phyloP scores from a whole-genome alignment of 75 land plant genomes.

The Cunninghamia lanceolata region DNA sequence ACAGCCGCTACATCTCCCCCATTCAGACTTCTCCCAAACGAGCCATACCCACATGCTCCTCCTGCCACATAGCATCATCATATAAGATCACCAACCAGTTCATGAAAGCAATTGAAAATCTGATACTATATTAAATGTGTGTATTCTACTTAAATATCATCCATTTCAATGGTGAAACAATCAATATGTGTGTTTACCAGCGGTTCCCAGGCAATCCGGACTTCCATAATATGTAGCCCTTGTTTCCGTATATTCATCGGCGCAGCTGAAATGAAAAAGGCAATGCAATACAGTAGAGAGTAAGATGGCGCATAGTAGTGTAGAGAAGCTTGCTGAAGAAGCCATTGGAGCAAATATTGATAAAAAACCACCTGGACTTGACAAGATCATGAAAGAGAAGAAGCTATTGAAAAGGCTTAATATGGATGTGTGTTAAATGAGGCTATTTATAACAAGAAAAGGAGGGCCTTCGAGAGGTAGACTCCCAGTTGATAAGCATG shows the following conservation, averaged over 20 bases:
- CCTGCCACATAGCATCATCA: constrained; percentile 15
- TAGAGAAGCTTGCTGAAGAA: neutral
- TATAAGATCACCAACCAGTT: neutral
- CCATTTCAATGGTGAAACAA: too few species aligned
- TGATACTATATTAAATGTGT: neutral
- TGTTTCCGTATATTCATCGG: neutral
- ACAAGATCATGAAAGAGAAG: too few species aligned
- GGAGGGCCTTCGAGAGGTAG: too few species aligned
- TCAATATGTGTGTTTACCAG: constrained; percentile 2
- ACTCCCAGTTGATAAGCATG: too few species aligned
- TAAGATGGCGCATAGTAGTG: neutral
- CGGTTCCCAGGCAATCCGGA: constrained; percentile 13
- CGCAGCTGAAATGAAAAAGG: neutral
- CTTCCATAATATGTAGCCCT: constrained; percentile 17
- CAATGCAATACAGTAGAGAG: neutral
- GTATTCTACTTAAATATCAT: too few species aligned
- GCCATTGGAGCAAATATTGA: neutral
- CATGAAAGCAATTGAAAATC: neutral
- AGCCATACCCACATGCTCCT: constrained; percentile 71
- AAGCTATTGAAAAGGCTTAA: too few species aligned
- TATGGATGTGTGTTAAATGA: too few species aligned
- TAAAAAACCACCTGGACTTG: too few species aligned
- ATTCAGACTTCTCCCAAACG: constrained; percentile 52
- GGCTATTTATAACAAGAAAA: too few species aligned
- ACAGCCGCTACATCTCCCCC: constrained; percentile 67